These are phyloP conservation scores for Colletotrichum sp. DNA, from an alignment of 2,329 filamentous ascomycete species.

Conservation along the genomic window DNA sequence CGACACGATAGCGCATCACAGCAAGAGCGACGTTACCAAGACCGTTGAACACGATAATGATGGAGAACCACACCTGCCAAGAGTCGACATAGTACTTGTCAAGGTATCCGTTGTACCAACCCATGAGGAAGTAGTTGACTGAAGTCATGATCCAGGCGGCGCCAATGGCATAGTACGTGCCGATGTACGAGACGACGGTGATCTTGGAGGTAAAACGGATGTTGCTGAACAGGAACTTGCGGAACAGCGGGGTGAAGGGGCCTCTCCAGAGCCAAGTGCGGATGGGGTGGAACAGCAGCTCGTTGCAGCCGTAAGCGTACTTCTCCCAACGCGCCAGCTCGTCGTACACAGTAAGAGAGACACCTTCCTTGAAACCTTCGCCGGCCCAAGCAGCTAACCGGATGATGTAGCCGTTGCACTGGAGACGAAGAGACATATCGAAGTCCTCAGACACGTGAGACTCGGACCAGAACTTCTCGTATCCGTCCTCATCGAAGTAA, in stretches of 20 bases:
- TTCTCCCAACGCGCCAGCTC: conserved; percentile 88
- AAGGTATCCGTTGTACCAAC: conserved; percentile 78
- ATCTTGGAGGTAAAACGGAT: conserved; percentile 79
- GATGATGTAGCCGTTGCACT: conserved; percentile 74
- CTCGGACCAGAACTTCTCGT: conserved; percentile 85
- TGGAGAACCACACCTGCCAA: conserved; percentile 82
- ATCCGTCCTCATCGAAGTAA: conserved; percentile 72
- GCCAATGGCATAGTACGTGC: conserved; percentile 81
- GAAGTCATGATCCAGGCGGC: conserved; percentile 77
- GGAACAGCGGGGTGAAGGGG: conserved; percentile 81
- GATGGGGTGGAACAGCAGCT: conserved; percentile 81
- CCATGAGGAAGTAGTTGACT: conserved; percentile 77
- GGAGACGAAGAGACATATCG: conserved; percentile 80
- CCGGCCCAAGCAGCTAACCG: conserved; percentile 76
- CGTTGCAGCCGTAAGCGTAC: conserved; percentile 84
- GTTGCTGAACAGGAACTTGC: conserved; percentile 73
- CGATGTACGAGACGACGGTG: conserved; percentile 78
- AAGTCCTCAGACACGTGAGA: conserved; percentile 83
- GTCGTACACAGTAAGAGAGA: conserved; percentile 84
- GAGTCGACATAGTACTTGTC: conserved; percentile 83
- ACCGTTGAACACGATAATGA: conserved; percentile 79
- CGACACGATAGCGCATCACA: conserved; percentile 74
- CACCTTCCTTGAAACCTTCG: conserved; percentile 82
- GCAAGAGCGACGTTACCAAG: conserved; percentile 76
- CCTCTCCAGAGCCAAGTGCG: conserved; percentile 75